Percentiles rank a stretch among this genome's conserved stretches.
Conservation (phyloP, 768 basidiomycete species). For the Leccinum obscurum region DNA sequence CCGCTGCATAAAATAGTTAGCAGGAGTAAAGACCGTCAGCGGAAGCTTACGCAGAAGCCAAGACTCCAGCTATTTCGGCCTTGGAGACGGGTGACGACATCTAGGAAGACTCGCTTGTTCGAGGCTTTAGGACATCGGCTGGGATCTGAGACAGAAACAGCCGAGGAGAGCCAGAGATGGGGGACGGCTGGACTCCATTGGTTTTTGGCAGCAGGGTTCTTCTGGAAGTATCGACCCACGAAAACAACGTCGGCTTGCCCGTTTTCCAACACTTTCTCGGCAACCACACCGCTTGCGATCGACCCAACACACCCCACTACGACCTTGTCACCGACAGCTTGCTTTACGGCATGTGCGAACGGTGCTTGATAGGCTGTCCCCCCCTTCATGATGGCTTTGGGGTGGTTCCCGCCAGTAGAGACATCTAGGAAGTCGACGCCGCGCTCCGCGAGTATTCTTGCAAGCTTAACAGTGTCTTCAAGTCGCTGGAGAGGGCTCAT, state of each 20-base stretch:
- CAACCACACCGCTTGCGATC: constrained; percentile 40
- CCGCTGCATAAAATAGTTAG: constrained; percentile 45
- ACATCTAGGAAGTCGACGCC: constrained; percentile 80
- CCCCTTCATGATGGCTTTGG: constrained; percentile 32
- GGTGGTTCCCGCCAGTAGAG: constrained; percentile 60
- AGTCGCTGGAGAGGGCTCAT: constrained; percentile 65
- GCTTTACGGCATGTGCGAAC: constrained; percentile 54
- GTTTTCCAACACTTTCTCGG: constrained; percentile 44
- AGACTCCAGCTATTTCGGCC: constrained; percentile 73
- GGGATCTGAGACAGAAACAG: constrained; percentile 45
- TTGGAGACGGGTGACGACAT: constrained; percentile 65
- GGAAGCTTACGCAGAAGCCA: constrained; percentile 74
- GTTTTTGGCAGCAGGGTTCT: constrained; percentile 46
- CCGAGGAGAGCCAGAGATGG: constrained; percentile 42
- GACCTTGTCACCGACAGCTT: constrained; percentile 43
- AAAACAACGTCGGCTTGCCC: constrained; percentile 48
- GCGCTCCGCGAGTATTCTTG: constrained; percentile 54
- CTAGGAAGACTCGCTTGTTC: constrained; percentile 66
- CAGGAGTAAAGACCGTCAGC: constrained; percentile 4
- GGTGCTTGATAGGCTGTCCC: constrained; percentile 52
- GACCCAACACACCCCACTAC: constrained; percentile 29
- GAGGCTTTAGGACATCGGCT: constrained; percentile 51
- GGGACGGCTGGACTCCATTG: constrained; percentile 21
- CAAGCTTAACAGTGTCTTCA: constrained; percentile 66
- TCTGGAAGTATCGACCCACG: constrained; percentile 56